Percentiles rank a stretch among this genome's conserved stretches.
Evolutionary conservation across 73 alveolate genomes (phyloP).

Genomic region (Durusdinium trenchii): DNA sequence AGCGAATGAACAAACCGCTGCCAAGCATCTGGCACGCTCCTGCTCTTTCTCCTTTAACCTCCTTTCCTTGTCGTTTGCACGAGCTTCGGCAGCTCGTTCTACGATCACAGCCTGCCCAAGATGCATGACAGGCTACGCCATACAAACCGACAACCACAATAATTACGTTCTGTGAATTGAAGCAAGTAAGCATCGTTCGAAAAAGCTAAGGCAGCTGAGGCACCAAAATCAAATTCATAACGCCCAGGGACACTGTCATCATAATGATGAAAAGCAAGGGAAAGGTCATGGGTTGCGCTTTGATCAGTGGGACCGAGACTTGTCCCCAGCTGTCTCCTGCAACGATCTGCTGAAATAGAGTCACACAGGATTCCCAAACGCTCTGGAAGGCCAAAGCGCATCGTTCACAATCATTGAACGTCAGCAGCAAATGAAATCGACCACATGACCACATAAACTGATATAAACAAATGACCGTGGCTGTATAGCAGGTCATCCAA

Average conservation of each 20-base stretch:
- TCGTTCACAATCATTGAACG: not conserved
- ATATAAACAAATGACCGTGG: no score
- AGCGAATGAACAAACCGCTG: not conserved
- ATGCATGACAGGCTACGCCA: not conserved
- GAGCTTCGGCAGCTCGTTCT: slow-evolving; percentile 81
- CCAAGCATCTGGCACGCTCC: slow-evolving; percentile 42
- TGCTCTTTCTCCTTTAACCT: slow-evolving; percentile 52
- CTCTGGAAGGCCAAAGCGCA: slow-evolving; percentile 1
- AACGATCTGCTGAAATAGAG: slow-evolving; percentile 83
- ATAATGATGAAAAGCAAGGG: slow-evolving; percentile 40
- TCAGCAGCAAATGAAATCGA: no score
- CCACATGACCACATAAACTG: no score
- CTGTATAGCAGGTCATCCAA: no score
- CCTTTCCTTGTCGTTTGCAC: slow-evolving; percentile 36
- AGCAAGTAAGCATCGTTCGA: no score
- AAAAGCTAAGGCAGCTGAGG: no score
- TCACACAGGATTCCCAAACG: slow-evolving; percentile 31
- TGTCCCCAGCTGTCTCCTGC: slow-evolving; percentile 89
- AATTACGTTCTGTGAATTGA: no score
- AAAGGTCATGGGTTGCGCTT: not conserved
- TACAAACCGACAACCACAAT: no score
- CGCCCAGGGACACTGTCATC: slow-evolving; percentile 77
- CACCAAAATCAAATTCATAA: slow-evolving; percentile 10
- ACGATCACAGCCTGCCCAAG: slow-evolving; percentile 64
- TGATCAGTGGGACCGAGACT: slow-evolving; percentile 49